Conservation (phyloP, 805 yeast species). For the Candida nanaspora region DNA sequence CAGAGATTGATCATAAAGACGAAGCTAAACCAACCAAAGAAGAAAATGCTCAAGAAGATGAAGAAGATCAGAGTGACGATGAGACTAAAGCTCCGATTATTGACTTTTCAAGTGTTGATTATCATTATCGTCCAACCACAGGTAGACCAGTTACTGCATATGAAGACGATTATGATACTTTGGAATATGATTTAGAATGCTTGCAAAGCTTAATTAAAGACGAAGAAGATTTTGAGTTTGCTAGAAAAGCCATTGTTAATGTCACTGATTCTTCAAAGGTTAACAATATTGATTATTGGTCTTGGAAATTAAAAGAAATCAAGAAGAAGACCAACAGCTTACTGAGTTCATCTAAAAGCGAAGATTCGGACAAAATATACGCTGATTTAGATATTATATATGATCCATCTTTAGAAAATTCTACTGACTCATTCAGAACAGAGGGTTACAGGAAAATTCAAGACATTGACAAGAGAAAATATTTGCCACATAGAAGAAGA, state of each 20-base stretch:
- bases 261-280: conserved; percentile 12
- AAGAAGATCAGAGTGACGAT: conserved; percentile 18
- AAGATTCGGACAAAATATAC: conserved; percentile 14
- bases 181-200: conserved; percentile 36
- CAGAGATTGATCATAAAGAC: conserved; percentile 7
- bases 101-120: conserved; percentile 19
- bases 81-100: conserved; percentile 14
- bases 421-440: conserved; percentile 58
- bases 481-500: conserved; percentile 75
- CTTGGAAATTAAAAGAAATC: conserved; percentile 48
- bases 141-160: conserved; percentile 49
- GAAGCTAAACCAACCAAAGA: conserved; percentile 1
- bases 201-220: conserved; percentile 57
- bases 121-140: conserved; percentile 43
- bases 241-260: conserved; percentile 36
- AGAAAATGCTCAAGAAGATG: conserved; percentile 9
- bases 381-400: conserved; percentile 22
- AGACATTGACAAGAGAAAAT: conserved; percentile 65
- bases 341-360: conserved; percentile 17
- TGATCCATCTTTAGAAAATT: conserved; percentile 28
- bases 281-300: conserved; percentile 49
- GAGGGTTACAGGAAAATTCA: conserved; percentile 69
- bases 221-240: conserved; percentile 60
- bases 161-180: conserved; percentile 33
- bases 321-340: conserved; percentile 9